phyloP scores from a whole-genome alignment of 805 yeast genomes.

The Wickerhamiella domercqiae region DNA sequence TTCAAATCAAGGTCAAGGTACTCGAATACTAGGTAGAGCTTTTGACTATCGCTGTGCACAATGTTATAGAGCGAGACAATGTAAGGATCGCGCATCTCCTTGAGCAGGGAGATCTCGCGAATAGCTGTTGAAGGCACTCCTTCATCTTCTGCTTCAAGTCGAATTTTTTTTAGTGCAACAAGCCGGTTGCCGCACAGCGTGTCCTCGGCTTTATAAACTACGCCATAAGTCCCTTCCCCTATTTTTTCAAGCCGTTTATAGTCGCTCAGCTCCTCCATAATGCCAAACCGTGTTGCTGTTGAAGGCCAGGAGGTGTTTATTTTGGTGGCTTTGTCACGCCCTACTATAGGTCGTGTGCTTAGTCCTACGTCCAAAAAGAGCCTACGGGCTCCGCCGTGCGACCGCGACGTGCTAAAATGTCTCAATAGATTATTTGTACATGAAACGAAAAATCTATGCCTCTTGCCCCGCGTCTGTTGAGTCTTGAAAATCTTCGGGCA shows the following conservation, averaged over 20 bases:
- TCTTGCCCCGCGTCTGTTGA: too few relatives aligned
- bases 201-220: slow-evolving; percentile 91
- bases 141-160: slow-evolving; percentile 92
- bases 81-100: slow-evolving; percentile 86
- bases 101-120: slow-evolving; percentile 83
- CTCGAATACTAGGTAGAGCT: slow-evolving; percentile 84
- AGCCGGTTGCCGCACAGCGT: slow-evolving; percentile 78
- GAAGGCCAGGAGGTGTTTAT: too few relatives aligned
- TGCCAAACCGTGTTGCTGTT: neutral
- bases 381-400: too few relatives aligned
- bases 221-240: slow-evolving; percentile 97
- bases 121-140: slow-evolving; percentile 98
- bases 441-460: too few relatives aligned
- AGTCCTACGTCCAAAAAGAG: too few relatives aligned
- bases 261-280: slow-evolving; percentile 78
- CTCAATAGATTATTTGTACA: too few relatives aligned
- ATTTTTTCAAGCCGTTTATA: slow-evolving; percentile 90
- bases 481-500: too few relatives aligned
- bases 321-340: too few relatives aligned
- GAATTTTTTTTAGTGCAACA: slow-evolving; percentile 88
- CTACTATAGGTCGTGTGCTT: too few relatives aligned
- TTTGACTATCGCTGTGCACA: slow-evolving; percentile 87
- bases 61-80: slow-evolving; percentile 85
- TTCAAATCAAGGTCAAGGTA: slow-evolving; percentile 87
- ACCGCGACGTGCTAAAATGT: too few relatives aligned